Evolutionary conservation across 208 protist species (phyloP).

Genomic region (Crithidia mellificae): DNA sequence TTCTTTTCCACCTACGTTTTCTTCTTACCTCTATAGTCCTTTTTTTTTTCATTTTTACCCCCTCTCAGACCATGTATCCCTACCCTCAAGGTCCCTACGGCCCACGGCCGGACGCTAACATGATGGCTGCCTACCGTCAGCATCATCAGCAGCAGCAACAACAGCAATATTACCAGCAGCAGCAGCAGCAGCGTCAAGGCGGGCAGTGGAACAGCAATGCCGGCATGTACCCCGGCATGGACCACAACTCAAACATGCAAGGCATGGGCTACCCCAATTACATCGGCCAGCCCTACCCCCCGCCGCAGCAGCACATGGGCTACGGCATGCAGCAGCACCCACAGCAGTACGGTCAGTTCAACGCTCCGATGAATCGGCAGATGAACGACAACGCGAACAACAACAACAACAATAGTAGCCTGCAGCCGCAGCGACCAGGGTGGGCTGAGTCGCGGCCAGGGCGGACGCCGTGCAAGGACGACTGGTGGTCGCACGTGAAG

Average conservation of each 20-base stretch:
- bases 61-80: slow-evolving; percentile 19
- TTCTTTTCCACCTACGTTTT: slow-evolving; percentile 1
- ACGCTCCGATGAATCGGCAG: slow-evolving; percentile 9
- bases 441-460: slow-evolving; percentile 28
- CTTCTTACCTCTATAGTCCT: slow-evolving; percentile 7
- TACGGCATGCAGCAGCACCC: slow-evolving; percentile 14
- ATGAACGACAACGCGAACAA: slow-evolving; percentile 7
- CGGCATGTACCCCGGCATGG: slow-evolving; percentile 9
- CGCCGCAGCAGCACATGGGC: background rate
- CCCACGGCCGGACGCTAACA: slow-evolving; percentile 9
- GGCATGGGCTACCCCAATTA: slow-evolving; percentile 14
- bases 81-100: slow-evolving; percentile 1
- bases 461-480: slow-evolving; percentile 35
- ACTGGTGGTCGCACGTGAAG: slow-evolving; percentile 46
- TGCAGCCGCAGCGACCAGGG: slow-evolving; percentile 15
- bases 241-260: slow-evolving; percentile 15
- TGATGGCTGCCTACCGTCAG: slow-evolving; percentile 25
- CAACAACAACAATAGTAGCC: background rate
- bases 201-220: slow-evolving; percentile 1
- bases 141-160: slow-evolving; percentile 25
- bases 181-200: slow-evolving; percentile 10
- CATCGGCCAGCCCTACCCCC: slow-evolving; percentile 10
- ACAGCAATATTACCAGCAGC: slow-evolving; percentile 12
- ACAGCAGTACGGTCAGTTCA: slow-evolving; percentile 26
- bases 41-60: no score